phyloP scores from a whole-genome alignment of 2,329 filamentous ascomycete species.

The Xylaria hypoxylon region DNA sequence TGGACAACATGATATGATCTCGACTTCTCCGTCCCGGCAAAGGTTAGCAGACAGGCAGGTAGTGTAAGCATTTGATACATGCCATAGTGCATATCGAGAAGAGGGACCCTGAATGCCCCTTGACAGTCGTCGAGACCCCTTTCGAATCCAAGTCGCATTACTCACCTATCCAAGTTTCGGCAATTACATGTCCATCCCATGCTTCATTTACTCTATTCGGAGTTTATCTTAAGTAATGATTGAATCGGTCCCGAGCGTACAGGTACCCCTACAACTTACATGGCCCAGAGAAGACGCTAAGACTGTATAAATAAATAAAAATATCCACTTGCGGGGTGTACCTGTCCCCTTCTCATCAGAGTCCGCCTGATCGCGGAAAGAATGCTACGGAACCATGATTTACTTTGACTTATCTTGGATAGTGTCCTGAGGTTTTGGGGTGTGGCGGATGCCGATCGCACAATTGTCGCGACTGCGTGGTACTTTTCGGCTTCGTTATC shows the following conservation, averaged over 20 bases:
- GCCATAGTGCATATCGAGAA: background rate
- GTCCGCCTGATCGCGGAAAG: conserved; percentile 9
- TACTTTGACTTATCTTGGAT: conserved; percentile 18
- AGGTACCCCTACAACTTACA: background rate
- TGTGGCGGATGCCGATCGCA: conserved; percentile 42
- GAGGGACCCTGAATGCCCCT: conserved; percentile 17
- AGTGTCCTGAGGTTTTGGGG: conserved; percentile 13
- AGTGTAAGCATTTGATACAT: conserved; percentile 18
- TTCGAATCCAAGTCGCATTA: conserved; percentile 19
- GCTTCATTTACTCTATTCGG: background rate
- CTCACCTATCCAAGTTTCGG: background rate
- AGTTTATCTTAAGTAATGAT: conserved; percentile 1
- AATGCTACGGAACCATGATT: conserved; percentile 11
- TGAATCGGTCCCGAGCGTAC: conserved; percentile 26
- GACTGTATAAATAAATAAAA: conserved; percentile 9
- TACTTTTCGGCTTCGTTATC: conserved; percentile 34
- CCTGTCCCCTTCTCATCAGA: conserved; percentile 13
- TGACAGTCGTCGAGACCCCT: conserved; percentile 13
- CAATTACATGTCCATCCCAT: conserved; percentile 16
- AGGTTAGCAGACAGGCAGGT: background rate
- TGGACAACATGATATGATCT: conserved; percentile 35
- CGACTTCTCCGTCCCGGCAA: conserved; percentile 16
- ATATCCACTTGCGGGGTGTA: conserved; percentile 5
- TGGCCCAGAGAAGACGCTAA: conserved; percentile 15
- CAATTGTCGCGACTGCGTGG: conserved; percentile 37